phyloP scores from a whole-genome alignment of 2,329 filamentous ascomycete genomes.

The Colletotrichum tamarilloi region DNA sequence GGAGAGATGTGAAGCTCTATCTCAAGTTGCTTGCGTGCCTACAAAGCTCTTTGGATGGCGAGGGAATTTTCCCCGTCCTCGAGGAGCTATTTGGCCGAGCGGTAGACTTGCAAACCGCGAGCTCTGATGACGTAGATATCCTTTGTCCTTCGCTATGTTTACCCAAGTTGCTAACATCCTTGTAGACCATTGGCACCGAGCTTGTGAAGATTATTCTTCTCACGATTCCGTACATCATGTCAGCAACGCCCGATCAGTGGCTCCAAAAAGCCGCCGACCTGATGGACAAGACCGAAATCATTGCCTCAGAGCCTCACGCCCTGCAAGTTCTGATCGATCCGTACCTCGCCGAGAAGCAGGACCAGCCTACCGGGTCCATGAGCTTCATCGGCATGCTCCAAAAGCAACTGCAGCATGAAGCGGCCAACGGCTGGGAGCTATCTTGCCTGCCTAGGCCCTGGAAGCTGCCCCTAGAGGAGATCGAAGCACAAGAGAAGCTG shows the following conservation, averaged over 20 bases:
- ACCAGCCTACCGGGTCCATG: conserved; percentile 70
- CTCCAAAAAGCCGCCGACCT: conserved; percentile 80
- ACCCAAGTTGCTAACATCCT: background rate
- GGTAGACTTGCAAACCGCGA: conserved; percentile 92
- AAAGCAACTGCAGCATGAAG: conserved; percentile 84
- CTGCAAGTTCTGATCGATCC: conserved; percentile 89
- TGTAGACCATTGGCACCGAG: conserved; percentile 78
- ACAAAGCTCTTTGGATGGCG: conserved; percentile 81
- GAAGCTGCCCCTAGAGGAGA: conserved; percentile 70
- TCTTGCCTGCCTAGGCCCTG: conserved; percentile 75
- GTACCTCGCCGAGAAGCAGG: conserved; percentile 74
- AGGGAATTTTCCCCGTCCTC: conserved; percentile 86
- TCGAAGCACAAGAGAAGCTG: conserved; percentile 69
- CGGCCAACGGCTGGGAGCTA: conserved; percentile 79
- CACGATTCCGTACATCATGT: conserved; percentile 91
- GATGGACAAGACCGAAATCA: conserved; percentile 94
- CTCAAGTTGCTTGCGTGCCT: conserved; percentile 91
- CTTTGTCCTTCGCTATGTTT: background rate
- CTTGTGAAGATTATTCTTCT: conserved; percentile 96
- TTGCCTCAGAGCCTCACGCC: conserved; percentile 87
- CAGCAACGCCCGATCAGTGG: conserved; percentile 75
- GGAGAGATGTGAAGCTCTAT: conserved; percentile 91
- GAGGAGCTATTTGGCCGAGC: conserved; percentile 92
- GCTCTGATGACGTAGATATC: conserved; percentile 85
- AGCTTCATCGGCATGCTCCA: conserved; percentile 87